Conservation (phyloP, 805 yeast species). For the Ogataea allantospora region DNA sequence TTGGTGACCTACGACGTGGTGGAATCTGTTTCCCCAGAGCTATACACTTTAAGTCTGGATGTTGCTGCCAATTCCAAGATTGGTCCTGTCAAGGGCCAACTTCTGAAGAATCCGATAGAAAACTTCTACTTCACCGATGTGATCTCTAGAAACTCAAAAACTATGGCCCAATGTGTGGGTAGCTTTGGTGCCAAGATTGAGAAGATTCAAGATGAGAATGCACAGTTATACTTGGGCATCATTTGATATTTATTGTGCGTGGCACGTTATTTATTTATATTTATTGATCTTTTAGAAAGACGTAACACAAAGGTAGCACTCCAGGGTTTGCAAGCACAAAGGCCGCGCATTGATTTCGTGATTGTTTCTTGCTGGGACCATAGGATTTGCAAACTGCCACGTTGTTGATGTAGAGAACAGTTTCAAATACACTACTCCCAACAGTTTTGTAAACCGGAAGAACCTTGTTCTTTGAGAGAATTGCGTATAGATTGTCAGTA, state of each 20-base stretch:
- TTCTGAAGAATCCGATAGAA: constrained; percentile 66
- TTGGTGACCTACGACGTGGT: constrained; percentile 70
- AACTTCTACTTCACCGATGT: constrained; percentile 89
- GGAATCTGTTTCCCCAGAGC: constrained; percentile 61
- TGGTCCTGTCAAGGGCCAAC: constrained; percentile 38
- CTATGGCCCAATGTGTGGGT: constrained; percentile 85
- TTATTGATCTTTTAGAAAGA: constrained; percentile 7
- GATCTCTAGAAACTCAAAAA: constrained; percentile 81
- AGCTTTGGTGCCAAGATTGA: constrained; percentile 67
- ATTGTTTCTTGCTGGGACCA: constrained; percentile 38
- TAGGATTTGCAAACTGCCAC: constrained; percentile 33
- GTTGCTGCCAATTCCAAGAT: constrained; percentile 33
- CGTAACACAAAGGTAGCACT: constrained; percentile 20
- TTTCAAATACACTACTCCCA: constrained; percentile 24
- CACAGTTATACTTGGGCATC: constrained; percentile 33
- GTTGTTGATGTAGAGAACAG: constrained; percentile 32
- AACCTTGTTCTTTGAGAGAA: constrained; percentile 22
- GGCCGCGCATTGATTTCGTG: constrained; percentile 40
- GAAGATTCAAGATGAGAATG: constrained; percentile 49
- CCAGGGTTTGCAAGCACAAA: constrained; percentile 26
- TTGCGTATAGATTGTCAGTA: constrained; percentile 33
- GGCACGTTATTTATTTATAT: constrained; percentile 13
- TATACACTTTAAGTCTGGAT: constrained; percentile 57
- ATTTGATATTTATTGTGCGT: constrained; percentile 20
- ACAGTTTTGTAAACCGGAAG: constrained; percentile 34